Evolutionary conservation across 2,329 filamentous ascomycete species (phyloP).

Genomic region (Cryphonectria nitschkei): DNA sequence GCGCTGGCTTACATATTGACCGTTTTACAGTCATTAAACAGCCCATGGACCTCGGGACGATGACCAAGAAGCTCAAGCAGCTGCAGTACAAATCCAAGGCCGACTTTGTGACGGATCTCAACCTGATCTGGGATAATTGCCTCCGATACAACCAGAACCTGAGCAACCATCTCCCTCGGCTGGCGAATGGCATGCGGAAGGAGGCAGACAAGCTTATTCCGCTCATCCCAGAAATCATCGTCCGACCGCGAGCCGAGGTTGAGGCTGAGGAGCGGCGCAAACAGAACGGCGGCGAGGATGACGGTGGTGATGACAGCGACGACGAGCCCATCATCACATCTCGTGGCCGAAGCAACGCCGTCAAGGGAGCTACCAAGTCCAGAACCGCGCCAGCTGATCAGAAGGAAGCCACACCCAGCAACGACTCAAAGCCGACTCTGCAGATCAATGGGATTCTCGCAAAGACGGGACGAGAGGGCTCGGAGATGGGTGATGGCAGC

Average conservation of each 20-base stretch:
- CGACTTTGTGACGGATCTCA: conserved; percentile 91
- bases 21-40: conserved; percentile 79
- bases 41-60: conserved; percentile 95
- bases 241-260: conserved; percentile 90
- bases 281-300: conserved; percentile 82
- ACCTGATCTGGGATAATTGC: conserved; percentile 97
- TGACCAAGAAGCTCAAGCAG: conserved; percentile 95
- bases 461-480: conserved; percentile 68
- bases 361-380: conserved; percentile 77
- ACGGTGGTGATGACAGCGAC: conserved; percentile 87
- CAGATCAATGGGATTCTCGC: conserved; percentile 68
- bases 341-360: conserved; percentile 83
- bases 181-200: conserved; percentile 95
- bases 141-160: conserved; percentile 93
- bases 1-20: conserved; percentile 2
- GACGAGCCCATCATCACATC: conserved; percentile 99
- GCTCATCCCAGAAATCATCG: conserved; percentile 88
- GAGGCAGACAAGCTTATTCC: conserved; percentile 97
- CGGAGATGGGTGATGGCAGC: conserved; percentile 77
- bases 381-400: conserved; percentile 74
- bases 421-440: conserved; percentile 73
- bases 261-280: conserved; percentile 85
- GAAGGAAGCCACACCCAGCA: conserved; percentile 77
- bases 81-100: conserved; percentile 84
- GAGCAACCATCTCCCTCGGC: conserved; percentile 83